Evolutionary conservation across 1,284 basidiomycete genomes (phyloP).

Genomic region (Sparassis latifolia): DNA sequence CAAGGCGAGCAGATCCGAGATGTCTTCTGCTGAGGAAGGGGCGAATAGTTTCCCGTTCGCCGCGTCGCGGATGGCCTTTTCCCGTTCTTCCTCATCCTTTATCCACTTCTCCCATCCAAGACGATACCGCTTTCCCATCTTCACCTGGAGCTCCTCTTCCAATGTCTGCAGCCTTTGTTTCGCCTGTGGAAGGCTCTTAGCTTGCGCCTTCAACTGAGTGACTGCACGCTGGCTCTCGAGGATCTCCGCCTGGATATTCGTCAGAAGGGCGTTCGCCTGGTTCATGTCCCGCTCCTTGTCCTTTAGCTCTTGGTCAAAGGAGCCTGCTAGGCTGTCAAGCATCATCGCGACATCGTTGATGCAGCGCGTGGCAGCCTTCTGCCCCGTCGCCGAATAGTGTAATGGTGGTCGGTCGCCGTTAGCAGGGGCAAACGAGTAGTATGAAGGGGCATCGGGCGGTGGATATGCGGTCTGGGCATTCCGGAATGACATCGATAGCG

Average conservation of each 20-base stretch:
- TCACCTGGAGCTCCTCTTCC: conserved; percentile 61
- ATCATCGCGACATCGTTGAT: conserved; percentile 83
- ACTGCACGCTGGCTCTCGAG: conserved; percentile 81
- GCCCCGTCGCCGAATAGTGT: conserved; percentile 85
- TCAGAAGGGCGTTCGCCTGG: conserved; percentile 85
- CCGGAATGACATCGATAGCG: conserved; percentile 59
- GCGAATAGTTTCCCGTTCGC: conserved; percentile 42
- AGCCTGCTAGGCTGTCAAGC: conserved; percentile 86
- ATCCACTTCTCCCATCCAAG: conserved; percentile 92
- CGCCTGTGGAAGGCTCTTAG: conserved; percentile 62
- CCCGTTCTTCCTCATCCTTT: conserved; percentile 77
- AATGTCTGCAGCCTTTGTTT: conserved; percentile 56
- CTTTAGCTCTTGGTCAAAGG: conserved; percentile 89
- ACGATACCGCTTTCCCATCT: conserved; percentile 77
- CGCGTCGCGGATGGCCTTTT: conserved; percentile 54
- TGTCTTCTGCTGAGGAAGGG: conserved; percentile 49
- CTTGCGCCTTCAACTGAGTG: conserved; percentile 61
- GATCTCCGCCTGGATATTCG: conserved; percentile 89
- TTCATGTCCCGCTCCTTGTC: conserved; percentile 90
- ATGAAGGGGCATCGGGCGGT: conserved; percentile 29
- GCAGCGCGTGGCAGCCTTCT: conserved; percentile 81
- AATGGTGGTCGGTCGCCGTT: conserved; percentile 63
- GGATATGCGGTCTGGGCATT: conserved; percentile 55
- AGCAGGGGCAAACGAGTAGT: conserved; percentile 39
- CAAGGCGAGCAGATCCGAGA: conserved; percentile 55